Conservation (phyloP, 1,284 basidiomycete species). For the Cutaneotrichosporon curvatum region DNA sequence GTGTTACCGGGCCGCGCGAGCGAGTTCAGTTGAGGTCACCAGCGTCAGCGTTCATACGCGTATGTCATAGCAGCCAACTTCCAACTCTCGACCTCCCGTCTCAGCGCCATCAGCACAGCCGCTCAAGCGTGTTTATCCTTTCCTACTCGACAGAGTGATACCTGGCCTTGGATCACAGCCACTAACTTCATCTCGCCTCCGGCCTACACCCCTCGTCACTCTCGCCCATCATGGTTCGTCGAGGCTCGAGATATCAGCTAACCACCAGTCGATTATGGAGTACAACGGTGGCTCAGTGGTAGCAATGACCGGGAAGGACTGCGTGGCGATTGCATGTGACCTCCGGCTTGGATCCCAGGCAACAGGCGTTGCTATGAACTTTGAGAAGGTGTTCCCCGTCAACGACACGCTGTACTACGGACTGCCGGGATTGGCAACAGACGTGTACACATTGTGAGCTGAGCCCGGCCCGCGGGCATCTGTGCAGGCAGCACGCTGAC, state of each 20-base stretch:
- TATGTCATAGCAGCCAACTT: no score
- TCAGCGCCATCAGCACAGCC: no score
- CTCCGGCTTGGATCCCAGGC: conserved; percentile 83
- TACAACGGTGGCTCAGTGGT: conserved; percentile 74
- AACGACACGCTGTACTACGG: conserved; percentile 90
- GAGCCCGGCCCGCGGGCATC: not conserved
- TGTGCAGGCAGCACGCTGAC: conserved; percentile 1
- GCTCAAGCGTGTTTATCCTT: no score
- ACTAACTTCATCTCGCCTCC: not conserved
- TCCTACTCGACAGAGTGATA: no score
- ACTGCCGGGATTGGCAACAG: conserved; percentile 85
- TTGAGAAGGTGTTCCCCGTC: conserved; percentile 76
- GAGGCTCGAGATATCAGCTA: not conserved
- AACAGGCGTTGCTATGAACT: conserved; percentile 66
- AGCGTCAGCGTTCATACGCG: no score
- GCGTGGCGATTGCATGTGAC: conserved; percentile 97
- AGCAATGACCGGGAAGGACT: conserved; percentile 98
- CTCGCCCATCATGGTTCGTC: conserved; percentile 24
- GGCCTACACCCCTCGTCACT: not conserved
- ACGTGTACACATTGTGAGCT: conserved; percentile 80
- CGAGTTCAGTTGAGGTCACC: not conserved
- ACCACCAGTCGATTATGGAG: conserved; percentile 40
- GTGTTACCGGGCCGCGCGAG: conserved; percentile 4
- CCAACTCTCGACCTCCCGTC: no score
- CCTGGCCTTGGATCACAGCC: no score